phyloP scores from a whole-genome alignment of 495 filamentous ascomycete genomes.

The Trichoderma parareesei region DNA sequence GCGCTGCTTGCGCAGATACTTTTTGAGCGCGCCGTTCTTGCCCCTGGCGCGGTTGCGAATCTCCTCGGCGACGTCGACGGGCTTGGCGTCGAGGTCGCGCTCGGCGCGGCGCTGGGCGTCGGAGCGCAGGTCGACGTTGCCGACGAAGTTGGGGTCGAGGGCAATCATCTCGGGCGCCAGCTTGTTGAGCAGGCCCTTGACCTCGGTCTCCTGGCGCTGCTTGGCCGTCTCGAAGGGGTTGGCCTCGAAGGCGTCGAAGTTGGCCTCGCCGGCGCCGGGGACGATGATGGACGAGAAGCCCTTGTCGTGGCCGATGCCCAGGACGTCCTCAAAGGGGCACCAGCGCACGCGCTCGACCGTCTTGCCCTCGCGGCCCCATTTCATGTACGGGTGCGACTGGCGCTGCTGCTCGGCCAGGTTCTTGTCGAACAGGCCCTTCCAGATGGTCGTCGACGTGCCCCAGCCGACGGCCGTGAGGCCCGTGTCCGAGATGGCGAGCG shows the following conservation, averaged over 20 bases:
- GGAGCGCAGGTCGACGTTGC: conserved; percentile 70
- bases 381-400: conserved; percentile 83
- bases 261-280: conserved; percentile 90
- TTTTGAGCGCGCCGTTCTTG: conserved; percentile 83
- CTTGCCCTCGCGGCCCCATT: conserved; percentile 82
- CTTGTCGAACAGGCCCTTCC: conserved; percentile 79
- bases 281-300: conserved; percentile 86
- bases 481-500: conserved; percentile 80
- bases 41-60: conserved; percentile 67
- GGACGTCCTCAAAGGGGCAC: conserved; percentile 91
- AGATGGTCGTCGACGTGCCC: conserved; percentile 82
- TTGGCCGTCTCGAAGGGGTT: conserved; percentile 97
- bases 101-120: conserved; percentile 65
- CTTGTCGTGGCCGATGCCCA: conserved; percentile 74
- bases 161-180: conserved; percentile 96
- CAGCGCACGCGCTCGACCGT: conserved; percentile 73
- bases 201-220: conserved; percentile 89
- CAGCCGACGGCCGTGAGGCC: conserved; percentile 82
- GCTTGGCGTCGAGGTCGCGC: conserved; percentile 64
- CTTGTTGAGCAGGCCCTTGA: conserved; percentile 82
- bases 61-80: conserved; percentile 63
- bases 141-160: conserved; percentile 81
- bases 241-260: conserved; percentile 86
- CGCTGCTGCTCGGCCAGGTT: conserved; percentile 58
- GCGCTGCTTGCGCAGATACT: conserved; percentile 82